phyloP scores from a whole-genome alignment of 345 rosid genomes.

The Gossypium australe region DNA sequence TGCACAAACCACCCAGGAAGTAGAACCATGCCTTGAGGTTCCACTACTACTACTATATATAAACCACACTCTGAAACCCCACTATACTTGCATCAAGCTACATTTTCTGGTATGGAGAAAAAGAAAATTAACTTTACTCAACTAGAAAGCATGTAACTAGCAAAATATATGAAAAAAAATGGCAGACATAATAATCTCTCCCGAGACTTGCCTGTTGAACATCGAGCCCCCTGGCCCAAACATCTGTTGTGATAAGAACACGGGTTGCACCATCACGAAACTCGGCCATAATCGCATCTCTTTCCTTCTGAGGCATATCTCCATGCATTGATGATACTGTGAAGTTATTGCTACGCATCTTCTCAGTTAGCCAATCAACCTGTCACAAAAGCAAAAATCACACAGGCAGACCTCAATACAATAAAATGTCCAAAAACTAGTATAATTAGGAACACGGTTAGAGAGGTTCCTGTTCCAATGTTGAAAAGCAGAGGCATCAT shows the following conservation, averaged over 20 bases:
- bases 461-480: neutral
- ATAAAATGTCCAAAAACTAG: neutral
- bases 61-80: neutral
- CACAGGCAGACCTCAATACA: neutral
- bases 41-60: neutral
- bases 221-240: constrained; percentile 97
- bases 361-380: constrained; percentile 99
- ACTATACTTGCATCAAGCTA: neutral
- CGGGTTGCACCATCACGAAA: constrained; percentile 83
- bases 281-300: constrained; percentile 86
- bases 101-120: neutral
- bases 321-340: constrained; percentile 98
- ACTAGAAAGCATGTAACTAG: neutral
- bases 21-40: neutral
- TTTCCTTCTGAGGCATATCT: constrained; percentile 97
- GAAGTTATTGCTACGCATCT: constrained; percentile 84
- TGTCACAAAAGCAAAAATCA: constrained; percentile 18
- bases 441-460: neutral
- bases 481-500: neutral
- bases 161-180: neutral
- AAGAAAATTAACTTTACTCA: neutral
- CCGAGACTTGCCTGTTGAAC: constrained; percentile 72
- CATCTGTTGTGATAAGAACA: constrained; percentile 96
- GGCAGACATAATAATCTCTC: neutral
- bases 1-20: neutral